Evolutionary conservation across 805 yeast species (phyloP).

Genomic region (Maudiozyma saulgeensis): DNA sequence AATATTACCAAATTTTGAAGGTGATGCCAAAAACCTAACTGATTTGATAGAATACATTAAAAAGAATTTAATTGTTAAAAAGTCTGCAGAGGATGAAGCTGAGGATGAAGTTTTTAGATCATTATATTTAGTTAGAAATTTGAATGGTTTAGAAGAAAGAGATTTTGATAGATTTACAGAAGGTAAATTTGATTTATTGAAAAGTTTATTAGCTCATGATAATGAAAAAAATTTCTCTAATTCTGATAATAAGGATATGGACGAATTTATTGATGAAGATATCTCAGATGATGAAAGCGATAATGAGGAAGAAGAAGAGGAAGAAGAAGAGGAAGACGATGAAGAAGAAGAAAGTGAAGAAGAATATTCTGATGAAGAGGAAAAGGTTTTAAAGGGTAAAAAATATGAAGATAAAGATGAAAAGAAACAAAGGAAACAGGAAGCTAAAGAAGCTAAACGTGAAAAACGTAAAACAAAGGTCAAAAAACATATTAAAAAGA

Average conservation of each 20-base stretch:
- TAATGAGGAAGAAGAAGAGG: slow-evolving; percentile 24
- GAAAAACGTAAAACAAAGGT: slow-evolving; percentile 75
- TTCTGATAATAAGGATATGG: slow-evolving; percentile 11
- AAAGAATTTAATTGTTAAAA: slow-evolving; percentile 47
- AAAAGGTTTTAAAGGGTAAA: slow-evolving; percentile 51
- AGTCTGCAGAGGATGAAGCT: slow-evolving; percentile 42
- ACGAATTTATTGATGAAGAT: slow-evolving; percentile 12
- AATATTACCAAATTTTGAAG: slow-evolving; percentile 32
- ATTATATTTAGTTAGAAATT: slow-evolving; percentile 62
- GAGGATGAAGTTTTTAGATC: slow-evolving; percentile 87
- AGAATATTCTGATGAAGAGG: slow-evolving; percentile 30
- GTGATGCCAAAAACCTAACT: slow-evolving; percentile 24
- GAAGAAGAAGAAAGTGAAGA: slow-evolving; percentile 27
- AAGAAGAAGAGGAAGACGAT: slow-evolving; percentile 20
- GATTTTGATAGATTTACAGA: slow-evolving; percentile 72
- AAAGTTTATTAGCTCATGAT: slow-evolving; percentile 46
- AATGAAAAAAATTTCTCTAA: slow-evolving; percentile 21
- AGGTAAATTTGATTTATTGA: slow-evolving; percentile 74
- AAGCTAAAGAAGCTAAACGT: slow-evolving; percentile 64
- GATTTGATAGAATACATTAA: slow-evolving; percentile 32
- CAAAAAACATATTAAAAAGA: slow-evolving; percentile 76
- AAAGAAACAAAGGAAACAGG: slow-evolving; percentile 65
- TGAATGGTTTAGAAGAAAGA: slow-evolving; percentile 81
- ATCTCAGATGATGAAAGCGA: slow-evolving; percentile 17
- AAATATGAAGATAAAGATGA: slow-evolving; percentile 69